phyloP scores from a whole-genome alignment of 2,329 filamentous ascomycete species.

The Pseudopithomyces chartarum region DNA sequence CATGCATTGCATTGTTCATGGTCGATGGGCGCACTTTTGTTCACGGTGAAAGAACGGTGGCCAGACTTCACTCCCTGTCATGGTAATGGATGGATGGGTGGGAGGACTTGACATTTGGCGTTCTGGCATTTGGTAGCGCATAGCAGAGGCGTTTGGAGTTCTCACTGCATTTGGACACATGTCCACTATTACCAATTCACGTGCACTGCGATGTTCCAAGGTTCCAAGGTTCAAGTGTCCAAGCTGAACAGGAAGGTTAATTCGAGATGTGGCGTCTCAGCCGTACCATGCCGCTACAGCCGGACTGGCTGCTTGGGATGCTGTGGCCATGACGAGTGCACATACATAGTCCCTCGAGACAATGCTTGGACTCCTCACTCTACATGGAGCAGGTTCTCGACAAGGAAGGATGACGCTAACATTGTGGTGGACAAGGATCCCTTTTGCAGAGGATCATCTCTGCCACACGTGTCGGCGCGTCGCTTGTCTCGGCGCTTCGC shows the following conservation, averaged over 20 bases:
- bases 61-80: background rate
- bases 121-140: conserved; percentile 8
- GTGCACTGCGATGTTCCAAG: too few relatives aligned
- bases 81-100: background rate
- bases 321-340: too few relatives aligned
- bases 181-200: background rate
- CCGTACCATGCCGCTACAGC: too few relatives aligned
- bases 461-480: conserved; percentile 3
- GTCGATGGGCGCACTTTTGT: background rate
- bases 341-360: background rate
- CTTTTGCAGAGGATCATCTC: background rate
- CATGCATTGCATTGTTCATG: background rate
- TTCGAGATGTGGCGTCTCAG: too few relatives aligned
- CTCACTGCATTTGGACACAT: background rate
- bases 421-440: background rate
- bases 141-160: conserved; percentile 19
- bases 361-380: background rate
- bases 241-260: too few relatives aligned
- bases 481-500: background rate
- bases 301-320: too few relatives aligned
- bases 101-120: conserved; percentile 1
- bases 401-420: background rate
- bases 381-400: background rate
- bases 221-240: too few relatives aligned
- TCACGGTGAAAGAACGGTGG: background rate